Percentiles rank a stretch among this genome's conserved stretches.
Evolutionary conservation across 208 protist genomes (phyloP).

Genomic region (Herpetomonas muscarum): DNA sequence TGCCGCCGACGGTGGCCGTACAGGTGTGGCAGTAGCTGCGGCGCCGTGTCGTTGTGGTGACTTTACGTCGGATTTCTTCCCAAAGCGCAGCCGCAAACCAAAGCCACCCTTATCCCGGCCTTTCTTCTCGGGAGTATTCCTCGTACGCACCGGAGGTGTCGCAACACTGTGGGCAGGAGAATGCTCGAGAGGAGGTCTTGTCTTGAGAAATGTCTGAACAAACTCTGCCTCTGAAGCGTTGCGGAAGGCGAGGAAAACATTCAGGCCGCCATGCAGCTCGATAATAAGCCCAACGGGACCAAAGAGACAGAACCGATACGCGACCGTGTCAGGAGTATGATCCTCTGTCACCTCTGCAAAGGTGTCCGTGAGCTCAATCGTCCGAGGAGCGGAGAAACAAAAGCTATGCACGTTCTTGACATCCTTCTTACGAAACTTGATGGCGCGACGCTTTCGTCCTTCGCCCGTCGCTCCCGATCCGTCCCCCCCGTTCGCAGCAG

Average conservation of each 20-base stretch:
- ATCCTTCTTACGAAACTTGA: not conserved
- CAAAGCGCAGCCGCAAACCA: no score
- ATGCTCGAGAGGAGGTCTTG: no score
- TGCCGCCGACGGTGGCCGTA: no score
- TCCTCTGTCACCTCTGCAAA: not conserved
- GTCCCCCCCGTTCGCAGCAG: no score
- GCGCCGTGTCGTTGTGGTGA: no score
- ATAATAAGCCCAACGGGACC: not conserved
- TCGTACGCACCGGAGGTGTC: no score
- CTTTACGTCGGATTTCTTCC: no score
- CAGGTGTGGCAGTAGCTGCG: no score
- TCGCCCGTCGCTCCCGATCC: no score
- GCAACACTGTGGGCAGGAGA: no score
- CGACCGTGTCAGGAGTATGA: not conserved
- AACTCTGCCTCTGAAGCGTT: not conserved
- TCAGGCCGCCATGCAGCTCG: not conserved
- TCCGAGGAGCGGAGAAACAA: not conserved
- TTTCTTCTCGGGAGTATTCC: no score
- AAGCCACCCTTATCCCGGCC: no score
- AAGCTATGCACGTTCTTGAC: not conserved
- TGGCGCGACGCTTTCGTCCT: not conserved
- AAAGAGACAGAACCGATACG: slow-evolving; percentile 3
- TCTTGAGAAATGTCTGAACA: not conserved
- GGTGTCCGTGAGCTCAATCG: not conserved
- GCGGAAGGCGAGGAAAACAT: not conserved